These are phyloP conservation scores for Euphrasia arctica DNA, from an alignment of 305 asterid species.

Conservation along the genomic window DNA sequence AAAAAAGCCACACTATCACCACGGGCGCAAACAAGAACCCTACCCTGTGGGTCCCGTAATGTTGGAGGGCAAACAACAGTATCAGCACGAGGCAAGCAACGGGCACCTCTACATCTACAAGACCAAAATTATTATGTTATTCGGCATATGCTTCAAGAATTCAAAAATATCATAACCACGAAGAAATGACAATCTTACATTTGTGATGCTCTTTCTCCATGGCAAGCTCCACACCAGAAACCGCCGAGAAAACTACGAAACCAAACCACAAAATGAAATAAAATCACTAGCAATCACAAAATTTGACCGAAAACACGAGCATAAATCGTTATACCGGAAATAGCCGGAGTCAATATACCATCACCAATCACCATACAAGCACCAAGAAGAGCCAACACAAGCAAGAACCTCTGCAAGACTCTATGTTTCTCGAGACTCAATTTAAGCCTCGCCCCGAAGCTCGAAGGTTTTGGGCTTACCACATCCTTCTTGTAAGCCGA, in stretches of 20 bases:
- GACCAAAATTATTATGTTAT: constrained; percentile 6
- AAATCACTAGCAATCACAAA: constrained; percentile 22
- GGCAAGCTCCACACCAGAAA: constrained; percentile 87
- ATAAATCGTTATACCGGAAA: constrained; percentile 48
- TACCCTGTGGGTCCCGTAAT: constrained; percentile 72
- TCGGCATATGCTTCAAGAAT: constrained; percentile 9
- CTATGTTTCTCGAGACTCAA: constrained; percentile 66
- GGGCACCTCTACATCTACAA: constrained; percentile 52
- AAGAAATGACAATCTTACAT: constrained; percentile 48
- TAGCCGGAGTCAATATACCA: constrained; percentile 84
- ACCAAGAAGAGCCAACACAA: constrained; percentile 77
- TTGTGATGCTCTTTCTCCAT: constrained; percentile 76
- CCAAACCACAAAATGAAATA: constrained; percentile 12
- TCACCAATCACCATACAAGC: constrained; percentile 99
- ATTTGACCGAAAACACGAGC: constrained; percentile 13
- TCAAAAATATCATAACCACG: not conserved
- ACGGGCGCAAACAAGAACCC: constrained; percentile 78
- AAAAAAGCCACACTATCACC: constrained; percentile 63
- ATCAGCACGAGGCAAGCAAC: constrained; percentile 63
- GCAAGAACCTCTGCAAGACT: constrained; percentile 70
- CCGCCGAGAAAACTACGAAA: constrained; percentile 83
- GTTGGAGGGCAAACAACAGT: constrained; percentile 73
- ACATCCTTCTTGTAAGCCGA: constrained; percentile 64
- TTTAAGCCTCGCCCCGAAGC: constrained; percentile 61
- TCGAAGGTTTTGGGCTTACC: constrained; percentile 44